These are phyloP conservation scores for Raphidocelis subcapitata DNA, from an alignment of 139 green algal species.

Conservation along the genomic window DNA sequence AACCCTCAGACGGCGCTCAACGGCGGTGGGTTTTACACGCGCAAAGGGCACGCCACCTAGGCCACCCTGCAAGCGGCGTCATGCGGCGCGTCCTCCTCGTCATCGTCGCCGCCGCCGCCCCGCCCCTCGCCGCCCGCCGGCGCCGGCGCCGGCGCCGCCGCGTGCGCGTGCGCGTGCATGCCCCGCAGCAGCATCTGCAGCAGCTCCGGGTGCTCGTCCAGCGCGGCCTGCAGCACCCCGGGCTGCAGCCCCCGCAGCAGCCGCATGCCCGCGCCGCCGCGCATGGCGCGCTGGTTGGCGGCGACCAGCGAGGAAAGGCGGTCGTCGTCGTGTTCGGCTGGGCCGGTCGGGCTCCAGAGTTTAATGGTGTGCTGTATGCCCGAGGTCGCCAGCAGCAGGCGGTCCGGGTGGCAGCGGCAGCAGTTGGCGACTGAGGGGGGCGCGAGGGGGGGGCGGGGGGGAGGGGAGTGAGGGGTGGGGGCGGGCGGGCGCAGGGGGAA, in stretches of 20 bases:
- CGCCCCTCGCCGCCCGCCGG: no score
- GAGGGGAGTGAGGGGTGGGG: no score
- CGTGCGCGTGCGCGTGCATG: constrained; percentile 19
- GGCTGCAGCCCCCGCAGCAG: constrained; percentile 31
- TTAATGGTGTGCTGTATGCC: constrained; percentile 79
- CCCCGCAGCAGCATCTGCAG: constrained; percentile 38
- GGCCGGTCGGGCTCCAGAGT: constrained; percentile 45
- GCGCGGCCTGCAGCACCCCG: constrained; percentile 15
- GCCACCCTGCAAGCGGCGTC: no score
- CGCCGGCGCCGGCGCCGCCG: no score
- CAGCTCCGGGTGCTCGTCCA: constrained; percentile 53
- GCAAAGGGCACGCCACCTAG: no score
- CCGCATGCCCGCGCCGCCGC: constrained; percentile 18
- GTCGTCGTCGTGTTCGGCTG: neutral
- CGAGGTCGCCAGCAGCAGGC: constrained; percentile 77
- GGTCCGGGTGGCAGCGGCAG: constrained; percentile 69
- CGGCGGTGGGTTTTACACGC: no score
- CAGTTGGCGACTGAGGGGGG: constrained; percentile 90
- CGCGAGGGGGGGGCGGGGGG: no score
- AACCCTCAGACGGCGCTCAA: no score
- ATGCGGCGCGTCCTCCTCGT: no score
- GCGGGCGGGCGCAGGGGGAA: no score
- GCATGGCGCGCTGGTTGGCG: constrained; percentile 50
- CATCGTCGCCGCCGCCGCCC: no score
- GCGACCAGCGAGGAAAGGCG: constrained; percentile 20